phyloP scores from a whole-genome alignment of 2,329 filamentous ascomycete species.

The Fusarium cyanostomum region DNA sequence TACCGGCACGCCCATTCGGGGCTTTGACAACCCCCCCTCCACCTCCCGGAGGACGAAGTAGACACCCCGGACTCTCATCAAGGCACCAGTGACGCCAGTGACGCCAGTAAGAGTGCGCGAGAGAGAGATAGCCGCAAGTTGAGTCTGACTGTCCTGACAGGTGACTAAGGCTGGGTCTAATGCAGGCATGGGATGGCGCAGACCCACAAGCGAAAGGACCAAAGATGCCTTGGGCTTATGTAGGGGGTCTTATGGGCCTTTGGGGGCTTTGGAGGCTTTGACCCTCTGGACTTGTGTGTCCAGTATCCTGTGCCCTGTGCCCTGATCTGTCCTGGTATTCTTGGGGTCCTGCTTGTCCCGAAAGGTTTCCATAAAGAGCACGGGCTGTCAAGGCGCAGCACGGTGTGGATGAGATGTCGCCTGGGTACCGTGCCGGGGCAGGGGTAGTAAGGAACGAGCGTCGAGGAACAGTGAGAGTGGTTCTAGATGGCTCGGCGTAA shows the following conservation, averaged over 20 bases:
- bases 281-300: constrained; percentile 28
- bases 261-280: constrained; percentile 35
- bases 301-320: constrained; percentile 28
- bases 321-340: constrained; percentile 24
- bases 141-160: constrained; percentile 47
- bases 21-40: constrained; percentile 23
- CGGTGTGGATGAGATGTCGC: constrained; percentile 34
- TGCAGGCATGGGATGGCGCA: constrained; percentile 44
- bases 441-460: constrained; percentile 22
- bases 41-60: constrained; percentile 10
- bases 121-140: constrained; percentile 42
- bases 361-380: constrained; percentile 34
- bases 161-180: constrained; percentile 45
- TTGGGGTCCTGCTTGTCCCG: constrained; percentile 23
- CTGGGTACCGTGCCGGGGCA: constrained; percentile 31
- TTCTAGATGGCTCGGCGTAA: constrained; percentile 41
- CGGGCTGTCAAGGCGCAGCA: constrained; percentile 43
- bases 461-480: constrained; percentile 23
- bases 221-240: constrained; percentile 43
- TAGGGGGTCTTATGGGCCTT: constrained; percentile 24
- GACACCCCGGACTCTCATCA: constrained; percentile 36
- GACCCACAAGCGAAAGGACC: constrained; percentile 36
- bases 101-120: constrained; percentile 42
- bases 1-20: constrained; percentile 36
- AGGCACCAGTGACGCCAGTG: constrained; percentile 46